Percentiles rank a stretch among this genome's conserved stretches.
Evolutionary conservation across 805 yeast species (phyloP).

Genomic region (Sungouiella thailandica): DNA sequence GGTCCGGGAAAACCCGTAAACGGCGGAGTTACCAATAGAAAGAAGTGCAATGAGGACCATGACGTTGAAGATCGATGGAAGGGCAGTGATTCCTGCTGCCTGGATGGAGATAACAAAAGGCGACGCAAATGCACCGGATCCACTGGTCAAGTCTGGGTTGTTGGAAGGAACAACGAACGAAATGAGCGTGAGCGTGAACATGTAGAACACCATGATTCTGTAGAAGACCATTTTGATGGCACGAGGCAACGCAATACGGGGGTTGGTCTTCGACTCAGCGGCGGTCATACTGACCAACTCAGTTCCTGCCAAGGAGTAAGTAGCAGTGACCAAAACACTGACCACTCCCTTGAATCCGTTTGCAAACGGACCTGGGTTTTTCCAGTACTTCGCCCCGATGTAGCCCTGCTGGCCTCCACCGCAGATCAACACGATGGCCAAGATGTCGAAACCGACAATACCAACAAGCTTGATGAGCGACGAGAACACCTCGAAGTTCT

Average conservation of each 20-base stretch:
- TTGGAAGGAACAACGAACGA: slow-evolving; percentile 36
- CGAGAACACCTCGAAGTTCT: slow-evolving; percentile 33
- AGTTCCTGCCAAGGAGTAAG: slow-evolving; percentile 40
- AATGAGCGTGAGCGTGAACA: slow-evolving; percentile 36
- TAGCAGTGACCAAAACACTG: slow-evolving; percentile 36
- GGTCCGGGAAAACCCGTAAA: slow-evolving; percentile 40
- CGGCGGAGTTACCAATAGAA: slow-evolving; percentile 41
- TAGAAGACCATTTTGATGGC: slow-evolving; percentile 42
- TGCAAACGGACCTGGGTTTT: slow-evolving; percentile 32
- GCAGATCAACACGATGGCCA: slow-evolving; percentile 35
- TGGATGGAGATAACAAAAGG: slow-evolving; percentile 42
- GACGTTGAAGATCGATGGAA: slow-evolving; percentile 41
- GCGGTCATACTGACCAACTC: slow-evolving; percentile 39
- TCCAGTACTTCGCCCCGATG: slow-evolving; percentile 36
- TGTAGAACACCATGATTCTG: slow-evolving; percentile 36
- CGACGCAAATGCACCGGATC: slow-evolving; percentile 31
- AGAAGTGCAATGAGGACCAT: slow-evolving; percentile 37
- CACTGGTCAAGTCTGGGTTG: slow-evolving; percentile 19
- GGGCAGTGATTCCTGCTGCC: slow-evolving; percentile 35
- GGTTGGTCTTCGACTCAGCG: slow-evolving; percentile 31
- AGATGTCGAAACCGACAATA: slow-evolving; percentile 36
- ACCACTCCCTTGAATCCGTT: slow-evolving; percentile 35
- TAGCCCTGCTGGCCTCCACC: slow-evolving; percentile 37
- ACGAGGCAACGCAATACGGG: slow-evolving; percentile 34
- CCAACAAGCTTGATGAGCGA: slow-evolving; percentile 34